Evolutionary conservation across 345 rosid genomes (phyloP).

Genomic region (Turritis glabra): DNA sequence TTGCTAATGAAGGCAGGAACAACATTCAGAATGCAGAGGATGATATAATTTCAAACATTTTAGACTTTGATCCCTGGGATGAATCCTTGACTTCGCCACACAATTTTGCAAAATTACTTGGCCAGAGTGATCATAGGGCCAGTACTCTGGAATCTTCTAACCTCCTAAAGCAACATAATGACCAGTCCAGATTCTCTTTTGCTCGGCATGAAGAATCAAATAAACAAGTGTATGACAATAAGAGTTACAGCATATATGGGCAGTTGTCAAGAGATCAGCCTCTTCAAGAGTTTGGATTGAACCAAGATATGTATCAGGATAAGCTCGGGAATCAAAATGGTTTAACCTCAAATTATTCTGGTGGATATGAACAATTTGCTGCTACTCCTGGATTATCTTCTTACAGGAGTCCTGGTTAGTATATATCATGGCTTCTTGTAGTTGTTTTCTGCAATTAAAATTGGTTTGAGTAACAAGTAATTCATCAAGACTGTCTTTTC

Average conservation of each 20-base stretch:
- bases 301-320: constrained; percentile 42
- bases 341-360: constrained; percentile 48
- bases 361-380: constrained; percentile 47
- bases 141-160: constrained; percentile 47
- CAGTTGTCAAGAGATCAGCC: constrained; percentile 46
- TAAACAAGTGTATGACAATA: constrained; percentile 44
- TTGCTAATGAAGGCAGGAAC: constrained; percentile 42
- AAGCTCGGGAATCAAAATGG: constrained; percentile 50
- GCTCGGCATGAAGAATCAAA: constrained; percentile 71
- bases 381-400: constrained; percentile 47
- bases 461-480: neutral
- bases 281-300: constrained; percentile 45
- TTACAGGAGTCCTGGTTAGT: constrained; percentile 65
- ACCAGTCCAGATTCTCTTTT: constrained; percentile 84
- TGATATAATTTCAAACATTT: constrained; percentile 75
- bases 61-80: constrained; percentile 84
- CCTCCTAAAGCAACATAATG: constrained; percentile 58
- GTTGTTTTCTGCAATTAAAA: neutral
- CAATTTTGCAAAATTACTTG: constrained; percentile 61
- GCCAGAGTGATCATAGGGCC: constrained; percentile 52
- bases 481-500: neutral
- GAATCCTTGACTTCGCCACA: constrained; percentile 67
- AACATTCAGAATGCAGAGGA: constrained; percentile 52
- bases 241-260: constrained; percentile 40
- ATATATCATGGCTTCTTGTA: neutral